Evolutionary conservation across 2,329 filamentous ascomycete species (phyloP).

Genomic region (Neoscytalidium dimidiatum): DNA sequence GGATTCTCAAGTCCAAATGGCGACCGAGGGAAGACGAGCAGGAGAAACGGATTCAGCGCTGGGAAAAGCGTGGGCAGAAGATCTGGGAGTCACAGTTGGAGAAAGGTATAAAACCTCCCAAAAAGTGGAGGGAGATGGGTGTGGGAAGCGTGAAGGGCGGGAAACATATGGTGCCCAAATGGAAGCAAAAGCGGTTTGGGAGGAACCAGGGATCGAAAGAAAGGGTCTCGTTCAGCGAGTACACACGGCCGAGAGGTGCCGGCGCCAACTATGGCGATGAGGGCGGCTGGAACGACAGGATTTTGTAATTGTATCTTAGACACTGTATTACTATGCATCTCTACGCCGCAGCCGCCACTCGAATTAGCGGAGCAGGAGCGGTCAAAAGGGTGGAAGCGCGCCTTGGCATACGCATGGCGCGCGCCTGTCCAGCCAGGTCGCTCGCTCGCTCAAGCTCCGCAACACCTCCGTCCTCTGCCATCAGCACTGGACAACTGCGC

Average conservation of each 20-base stretch:
- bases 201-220: neutral
- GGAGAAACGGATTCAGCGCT: slow-evolving; percentile 45
- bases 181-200: neutral
- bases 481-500: slow-evolving; percentile 7
- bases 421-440: slow-evolving; percentile 1
- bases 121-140: slow-evolving; percentile 52
- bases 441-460: slow-evolving; percentile 14
- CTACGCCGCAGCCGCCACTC: neutral
- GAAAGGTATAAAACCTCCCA: slow-evolving; percentile 58
- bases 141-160: slow-evolving; percentile 25
- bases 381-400: neutral
- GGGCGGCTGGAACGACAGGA: slow-evolving; percentile 5
- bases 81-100: slow-evolving; percentile 52
- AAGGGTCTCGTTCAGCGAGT: neutral
- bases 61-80: slow-evolving; percentile 50
- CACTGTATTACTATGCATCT: neutral
- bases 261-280: neutral
- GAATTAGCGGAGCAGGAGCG: neutral
- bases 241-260: neutral
- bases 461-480: slow-evolving; percentile 16
- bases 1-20: slow-evolving; percentile 84
- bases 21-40: slow-evolving; percentile 54
- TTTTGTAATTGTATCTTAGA: neutral
- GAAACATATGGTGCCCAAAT: neutral
- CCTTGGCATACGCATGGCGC: slow-evolving; percentile 9